Conservation (phyloP, 2,329 filamentous ascomycete genomes). For the Pseudogymnoascus sp. region DNA sequence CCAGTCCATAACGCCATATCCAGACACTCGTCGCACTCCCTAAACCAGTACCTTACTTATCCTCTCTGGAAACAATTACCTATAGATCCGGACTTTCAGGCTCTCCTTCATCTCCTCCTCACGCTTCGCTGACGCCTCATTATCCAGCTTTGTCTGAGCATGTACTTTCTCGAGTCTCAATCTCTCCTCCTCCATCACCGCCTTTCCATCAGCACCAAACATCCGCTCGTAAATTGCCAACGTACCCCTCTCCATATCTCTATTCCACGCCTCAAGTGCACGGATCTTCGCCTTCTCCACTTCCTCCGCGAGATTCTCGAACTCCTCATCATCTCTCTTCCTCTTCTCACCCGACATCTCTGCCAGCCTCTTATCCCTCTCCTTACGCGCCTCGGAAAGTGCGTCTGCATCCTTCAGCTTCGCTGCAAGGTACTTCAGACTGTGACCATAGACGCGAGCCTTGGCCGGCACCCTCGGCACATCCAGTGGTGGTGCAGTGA, state of each 20-base stretch:
- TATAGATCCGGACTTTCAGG: neutral
- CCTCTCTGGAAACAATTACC: neutral
- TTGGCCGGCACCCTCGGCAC: constrained; percentile 21
- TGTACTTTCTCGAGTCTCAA: neutral
- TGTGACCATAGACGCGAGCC: constrained; percentile 35
- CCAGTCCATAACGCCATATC: neutral
- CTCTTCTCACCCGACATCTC: constrained; percentile 28
- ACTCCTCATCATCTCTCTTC: constrained; percentile 24
- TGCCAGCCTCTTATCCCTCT: constrained; percentile 30
- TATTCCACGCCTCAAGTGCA: constrained; percentile 19
- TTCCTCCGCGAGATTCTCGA: constrained; percentile 23
- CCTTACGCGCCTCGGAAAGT: neutral
- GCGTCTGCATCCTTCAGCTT: constrained; percentile 27
- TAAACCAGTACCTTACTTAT: neutral
- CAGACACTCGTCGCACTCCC: neutral
- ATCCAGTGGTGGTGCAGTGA: constrained; percentile 56
- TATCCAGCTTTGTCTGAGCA: neutral
- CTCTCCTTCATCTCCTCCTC: neutral
- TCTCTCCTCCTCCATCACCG: constrained; percentile 16
- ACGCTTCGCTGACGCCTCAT: neutral
- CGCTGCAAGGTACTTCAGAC: constrained; percentile 41
- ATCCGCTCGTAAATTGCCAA: constrained; percentile 23
- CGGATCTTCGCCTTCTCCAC: constrained; percentile 24
- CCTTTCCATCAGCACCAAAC: constrained; percentile 23
- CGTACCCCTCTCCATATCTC: constrained; percentile 22